Percentiles rank a stretch among this genome's conserved stretches.
Evolutionary conservation across 179 eudicot genomes (phyloP).

Genomic region (Nepenthes alata): DNA sequence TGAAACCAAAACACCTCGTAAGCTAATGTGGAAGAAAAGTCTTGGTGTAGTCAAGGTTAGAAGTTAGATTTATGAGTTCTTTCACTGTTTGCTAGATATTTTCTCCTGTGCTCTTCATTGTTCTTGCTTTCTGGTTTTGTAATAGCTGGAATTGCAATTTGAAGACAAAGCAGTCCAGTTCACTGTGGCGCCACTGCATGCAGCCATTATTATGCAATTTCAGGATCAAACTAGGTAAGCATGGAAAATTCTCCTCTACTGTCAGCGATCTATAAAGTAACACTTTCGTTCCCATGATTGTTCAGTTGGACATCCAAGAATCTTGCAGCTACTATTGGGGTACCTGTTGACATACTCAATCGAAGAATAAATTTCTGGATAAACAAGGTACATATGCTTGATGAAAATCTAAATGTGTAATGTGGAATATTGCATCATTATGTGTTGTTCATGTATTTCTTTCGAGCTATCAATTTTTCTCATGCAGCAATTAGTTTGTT

Average conservation of each 20-base stretch:
- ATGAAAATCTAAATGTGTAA: neutral
- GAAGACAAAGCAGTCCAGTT: constrained; percentile 62
- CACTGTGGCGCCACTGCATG: constrained; percentile 85
- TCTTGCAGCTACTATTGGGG: constrained; percentile 82
- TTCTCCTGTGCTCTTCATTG: neutral
- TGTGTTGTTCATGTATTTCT: neutral
- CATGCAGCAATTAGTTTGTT: no score
- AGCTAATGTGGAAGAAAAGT: constrained; percentile 88
- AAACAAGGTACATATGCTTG: constrained; percentile 46
- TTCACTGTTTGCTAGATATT: no score
- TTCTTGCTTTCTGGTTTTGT: constrained; percentile 4
- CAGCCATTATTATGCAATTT: constrained; percentile 80
- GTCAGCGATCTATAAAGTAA: neutral
- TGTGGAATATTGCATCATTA: neutral
- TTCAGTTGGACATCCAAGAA: constrained; percentile 83
- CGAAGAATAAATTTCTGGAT: constrained; percentile 87
- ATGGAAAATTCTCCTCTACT: neutral
- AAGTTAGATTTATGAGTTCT: no score
- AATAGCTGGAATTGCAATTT: constrained; percentile 85
- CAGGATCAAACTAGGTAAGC: constrained; percentile 68
- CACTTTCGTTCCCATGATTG: constrained; percentile 4
- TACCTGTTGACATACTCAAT: constrained; percentile 68
- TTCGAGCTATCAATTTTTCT: neutral
- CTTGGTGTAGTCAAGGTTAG: constrained; percentile 62
- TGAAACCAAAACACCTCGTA: constrained; percentile 93